These are phyloP conservation scores for Aspergillus hancockii DNA, from an alignment of 495 filamentous ascomycete genomes.

Conservation along the genomic window DNA sequence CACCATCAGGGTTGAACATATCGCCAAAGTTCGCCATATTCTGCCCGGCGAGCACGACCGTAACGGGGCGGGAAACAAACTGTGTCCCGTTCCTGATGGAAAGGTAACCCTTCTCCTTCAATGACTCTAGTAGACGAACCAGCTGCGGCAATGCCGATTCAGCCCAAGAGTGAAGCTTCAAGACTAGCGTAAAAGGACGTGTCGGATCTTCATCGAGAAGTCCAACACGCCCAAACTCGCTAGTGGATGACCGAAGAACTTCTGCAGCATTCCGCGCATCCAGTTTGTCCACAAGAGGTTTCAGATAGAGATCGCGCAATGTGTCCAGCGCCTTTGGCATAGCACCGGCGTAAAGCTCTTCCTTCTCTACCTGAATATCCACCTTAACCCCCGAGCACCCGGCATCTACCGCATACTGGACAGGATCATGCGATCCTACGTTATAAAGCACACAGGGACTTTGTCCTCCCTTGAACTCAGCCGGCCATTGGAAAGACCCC, in stretches of 20 bases:
- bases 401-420: slow-evolving; percentile 51
- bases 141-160: slow-evolving; percentile 49
- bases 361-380: slow-evolving; percentile 65
- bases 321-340: slow-evolving; percentile 57
- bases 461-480: slow-evolving; percentile 26
- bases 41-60: slow-evolving; percentile 69
- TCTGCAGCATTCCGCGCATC: slow-evolving; percentile 49
- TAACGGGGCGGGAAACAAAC: slow-evolving; percentile 56
- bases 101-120: slow-evolving; percentile 60
- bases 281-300: slow-evolving; percentile 61
- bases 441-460: slow-evolving; percentile 69
- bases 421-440: slow-evolving; percentile 64
- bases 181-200: slow-evolving; percentile 31
- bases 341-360: slow-evolving; percentile 59
- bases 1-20: slow-evolving; percentile 24
- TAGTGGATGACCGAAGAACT: not conserved
- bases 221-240: slow-evolving; percentile 38
- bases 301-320: slow-evolving; percentile 62
- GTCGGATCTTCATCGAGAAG: slow-evolving; percentile 53
- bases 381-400: slow-evolving; percentile 70
- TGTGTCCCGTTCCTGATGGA: slow-evolving; percentile 54
- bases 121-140: slow-evolving; percentile 49
- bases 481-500: slow-evolving; percentile 18
- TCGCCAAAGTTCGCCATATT: slow-evolving; percentile 53
- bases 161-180: slow-evolving; percentile 46